phyloP scores from a whole-genome alignment of 2,329 filamentous ascomycete genomes.

The Penicillium sp. region DNA sequence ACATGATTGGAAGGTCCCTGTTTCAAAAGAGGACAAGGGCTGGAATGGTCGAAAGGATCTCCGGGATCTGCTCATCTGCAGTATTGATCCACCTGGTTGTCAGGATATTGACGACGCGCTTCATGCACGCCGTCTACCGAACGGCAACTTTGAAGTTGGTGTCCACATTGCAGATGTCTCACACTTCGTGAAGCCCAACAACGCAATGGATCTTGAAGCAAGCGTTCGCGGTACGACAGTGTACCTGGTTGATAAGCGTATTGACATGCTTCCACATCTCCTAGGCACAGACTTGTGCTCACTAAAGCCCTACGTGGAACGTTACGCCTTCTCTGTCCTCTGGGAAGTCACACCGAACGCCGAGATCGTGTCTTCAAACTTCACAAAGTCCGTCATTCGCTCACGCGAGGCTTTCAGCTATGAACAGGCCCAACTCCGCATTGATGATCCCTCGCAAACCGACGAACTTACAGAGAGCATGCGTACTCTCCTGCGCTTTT shows the following conservation, averaged over 20 bases:
- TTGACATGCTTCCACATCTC: constrained; percentile 97
- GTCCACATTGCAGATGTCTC: constrained; percentile 99
- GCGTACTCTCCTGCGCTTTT: constrained; percentile 81
- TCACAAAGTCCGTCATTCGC: constrained; percentile 97
- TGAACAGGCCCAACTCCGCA: constrained; percentile 90
- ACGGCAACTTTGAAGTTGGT: constrained; percentile 93
- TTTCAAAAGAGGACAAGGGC: constrained; percentile 74
- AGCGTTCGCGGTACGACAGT: constrained; percentile 94
- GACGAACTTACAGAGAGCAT: constrained; percentile 91
- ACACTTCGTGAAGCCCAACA: constrained; percentile 95
- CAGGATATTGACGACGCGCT: constrained; percentile 98
- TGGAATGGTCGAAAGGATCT: constrained; percentile 87
- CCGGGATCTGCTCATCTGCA: constrained; percentile 85
- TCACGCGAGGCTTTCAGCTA: constrained; percentile 98
- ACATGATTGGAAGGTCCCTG: constrained; percentile 89
- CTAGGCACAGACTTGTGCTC: constrained; percentile 96
- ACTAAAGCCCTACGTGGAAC: constrained; percentile 95
- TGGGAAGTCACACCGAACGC: constrained; percentile 89
- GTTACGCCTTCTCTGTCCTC: constrained; percentile 79
- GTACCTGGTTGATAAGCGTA: constrained; percentile 97
- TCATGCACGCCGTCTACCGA: constrained; percentile 79
- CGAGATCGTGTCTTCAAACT: constrained; percentile 79
- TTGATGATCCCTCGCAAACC: constrained; percentile 83
- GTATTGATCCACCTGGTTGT: constrained; percentile 93
- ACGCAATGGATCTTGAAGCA: constrained; percentile 95